Percentiles rank a stretch among this genome's conserved stretches.
These are phyloP conservation scores for Pleurotus salmoneostramineus DNA, from an alignment of 768 basidiomycete genomes.

Conservation along the genomic window DNA sequence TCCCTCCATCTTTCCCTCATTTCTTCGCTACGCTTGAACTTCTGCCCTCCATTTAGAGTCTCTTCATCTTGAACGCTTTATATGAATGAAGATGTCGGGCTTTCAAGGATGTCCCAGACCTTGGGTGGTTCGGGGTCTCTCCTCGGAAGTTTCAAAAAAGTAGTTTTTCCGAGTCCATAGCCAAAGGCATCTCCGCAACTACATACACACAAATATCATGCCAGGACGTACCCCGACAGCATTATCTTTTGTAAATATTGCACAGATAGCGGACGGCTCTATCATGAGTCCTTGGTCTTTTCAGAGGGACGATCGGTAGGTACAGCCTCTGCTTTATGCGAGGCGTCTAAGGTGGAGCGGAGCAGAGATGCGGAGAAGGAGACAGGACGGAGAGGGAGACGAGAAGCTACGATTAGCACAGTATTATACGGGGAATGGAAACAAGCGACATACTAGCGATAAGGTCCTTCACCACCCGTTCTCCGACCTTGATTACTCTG, in stretches of 20 bases:
- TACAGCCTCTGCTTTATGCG: background rate
- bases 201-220: background rate
- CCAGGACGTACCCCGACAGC: background rate
- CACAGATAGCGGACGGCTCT: background rate
- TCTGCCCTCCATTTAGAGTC: no score
- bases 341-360: background rate
- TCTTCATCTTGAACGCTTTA: no score
- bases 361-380: background rate
- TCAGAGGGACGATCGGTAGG: background rate
- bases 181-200: background rate
- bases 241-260: background rate
- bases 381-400: background rate
- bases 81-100: no score
- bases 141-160: no score
- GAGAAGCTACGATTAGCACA: background rate
- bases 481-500: constrained; percentile 75
- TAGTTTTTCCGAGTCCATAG: background rate
- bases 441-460: constrained; percentile 12
- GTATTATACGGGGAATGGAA: background rate
- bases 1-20: no score
- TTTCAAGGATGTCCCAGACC: no score
- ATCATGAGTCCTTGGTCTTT: background rate
- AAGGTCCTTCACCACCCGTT: constrained; percentile 67
- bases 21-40: no score
- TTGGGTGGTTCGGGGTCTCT: no score